Conservation (phyloP, 2,329 filamentous ascomycete genomes). For the Paramyrothecium roridum region DNA sequence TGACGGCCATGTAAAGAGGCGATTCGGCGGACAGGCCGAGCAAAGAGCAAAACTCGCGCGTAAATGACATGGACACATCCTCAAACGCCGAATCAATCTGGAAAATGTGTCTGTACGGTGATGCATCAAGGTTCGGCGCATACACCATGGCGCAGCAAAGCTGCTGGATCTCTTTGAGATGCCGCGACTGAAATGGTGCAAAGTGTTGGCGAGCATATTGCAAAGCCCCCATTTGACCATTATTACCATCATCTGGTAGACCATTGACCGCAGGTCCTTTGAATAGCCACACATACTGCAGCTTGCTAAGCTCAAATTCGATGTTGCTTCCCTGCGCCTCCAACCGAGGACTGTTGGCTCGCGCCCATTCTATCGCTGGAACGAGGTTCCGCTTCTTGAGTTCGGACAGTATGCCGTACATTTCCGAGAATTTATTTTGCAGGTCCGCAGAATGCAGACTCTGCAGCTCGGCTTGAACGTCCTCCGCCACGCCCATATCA, state of each 20-base stretch:
- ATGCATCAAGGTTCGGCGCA: constrained; percentile 67
- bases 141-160: constrained; percentile 81
- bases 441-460: constrained; percentile 46
- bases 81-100: constrained; percentile 73
- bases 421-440: constrained; percentile 78
- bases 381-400: constrained; percentile 71
- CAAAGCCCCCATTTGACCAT: constrained; percentile 64
- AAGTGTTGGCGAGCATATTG: constrained; percentile 76
- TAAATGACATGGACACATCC: constrained; percentile 84
- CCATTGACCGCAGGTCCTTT: constrained; percentile 56
- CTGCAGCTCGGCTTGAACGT: constrained; percentile 12
- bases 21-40: constrained; percentile 88
- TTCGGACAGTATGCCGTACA: constrained; percentile 85
- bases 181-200: constrained; percentile 67
- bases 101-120: constrained; percentile 79
- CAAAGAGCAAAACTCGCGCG: constrained; percentile 88
- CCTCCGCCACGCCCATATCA: constrained; percentile 25
- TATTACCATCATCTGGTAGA: constrained; percentile 48
- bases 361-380: constrained; percentile 86
- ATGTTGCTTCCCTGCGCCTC: constrained; percentile 85
- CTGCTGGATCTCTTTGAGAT: constrained; percentile 75
- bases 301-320: constrained; percentile 87
- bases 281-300: constrained; percentile 90
- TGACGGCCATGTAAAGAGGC: constrained; percentile 88
- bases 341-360: constrained; percentile 64